These are phyloP conservation scores for Polytrichum formosum DNA, from an alignment of 225 moss, liverwort and hornwort species.

Conservation along the genomic window DNA sequence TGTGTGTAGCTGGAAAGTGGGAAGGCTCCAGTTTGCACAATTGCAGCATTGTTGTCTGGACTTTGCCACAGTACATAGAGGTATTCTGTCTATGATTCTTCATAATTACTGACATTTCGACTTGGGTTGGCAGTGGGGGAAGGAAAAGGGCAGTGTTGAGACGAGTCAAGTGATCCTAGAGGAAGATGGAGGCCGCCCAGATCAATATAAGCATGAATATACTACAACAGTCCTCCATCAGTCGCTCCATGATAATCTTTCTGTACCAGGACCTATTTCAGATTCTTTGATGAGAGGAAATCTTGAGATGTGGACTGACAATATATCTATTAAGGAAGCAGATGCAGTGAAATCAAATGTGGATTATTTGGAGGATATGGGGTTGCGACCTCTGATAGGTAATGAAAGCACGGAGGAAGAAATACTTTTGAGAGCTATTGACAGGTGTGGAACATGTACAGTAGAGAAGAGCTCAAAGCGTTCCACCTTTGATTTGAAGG, in stretches of 20 bases:
- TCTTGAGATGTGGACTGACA: constrained; percentile 20
- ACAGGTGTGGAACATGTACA: constrained; percentile 18
- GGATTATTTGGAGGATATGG: constrained; percentile 34
- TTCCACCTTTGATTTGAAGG: constrained; percentile 39
- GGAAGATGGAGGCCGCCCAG: constrained; percentile 30
- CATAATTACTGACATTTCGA: not conserved
- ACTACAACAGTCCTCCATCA: constrained; percentile 30
- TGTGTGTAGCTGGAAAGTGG: too few species aligned
- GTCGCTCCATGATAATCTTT: constrained; percentile 14
- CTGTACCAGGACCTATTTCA: constrained; percentile 16
- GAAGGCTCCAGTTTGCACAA: too few species aligned
- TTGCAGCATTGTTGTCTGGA: too few species aligned
- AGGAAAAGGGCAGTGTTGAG: constrained; percentile 35
- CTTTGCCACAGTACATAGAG: too few species aligned
- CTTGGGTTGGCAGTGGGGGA: constrained; percentile 36
- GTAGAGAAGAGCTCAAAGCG: constrained; percentile 40
- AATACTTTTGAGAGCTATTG: constrained; percentile 31
- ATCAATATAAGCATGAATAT: constrained; percentile 21
- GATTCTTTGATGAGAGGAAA: constrained; percentile 18
- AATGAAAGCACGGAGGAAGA: constrained; percentile 38
- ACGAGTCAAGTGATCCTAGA: constrained; percentile 29
- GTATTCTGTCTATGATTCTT: too few species aligned
- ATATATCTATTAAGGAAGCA: constrained; percentile 26
- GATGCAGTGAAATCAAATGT: constrained; percentile 24
- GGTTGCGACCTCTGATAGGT: constrained; percentile 44